These are phyloP conservation scores for Rubroboletus satanas DNA, from an alignment of 768 basidiomycete genomes.

Conservation along the genomic window DNA sequence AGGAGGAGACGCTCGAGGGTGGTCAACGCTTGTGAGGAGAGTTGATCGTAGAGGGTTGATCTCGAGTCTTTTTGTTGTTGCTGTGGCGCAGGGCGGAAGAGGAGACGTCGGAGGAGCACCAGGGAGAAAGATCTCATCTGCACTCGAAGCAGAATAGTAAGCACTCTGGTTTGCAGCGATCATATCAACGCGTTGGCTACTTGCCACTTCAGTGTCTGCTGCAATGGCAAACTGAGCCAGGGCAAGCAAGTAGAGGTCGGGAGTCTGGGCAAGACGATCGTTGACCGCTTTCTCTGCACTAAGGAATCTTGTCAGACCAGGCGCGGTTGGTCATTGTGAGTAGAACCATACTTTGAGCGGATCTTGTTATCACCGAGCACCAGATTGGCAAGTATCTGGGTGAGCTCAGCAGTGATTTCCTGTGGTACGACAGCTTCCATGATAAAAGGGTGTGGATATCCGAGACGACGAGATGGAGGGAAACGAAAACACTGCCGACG, in stretches of 20 bases:
- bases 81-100: slow-evolving; percentile 57
- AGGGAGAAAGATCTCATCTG: slow-evolving; percentile 86
- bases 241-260: slow-evolving; percentile 76
- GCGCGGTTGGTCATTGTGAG: neutral
- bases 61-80: slow-evolving; percentile 36
- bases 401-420: slow-evolving; percentile 72
- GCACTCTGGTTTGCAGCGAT: neutral
- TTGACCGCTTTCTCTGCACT: slow-evolving; percentile 82
- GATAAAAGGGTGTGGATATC: neutral
- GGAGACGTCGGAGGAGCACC: slow-evolving; percentile 72
- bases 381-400: slow-evolving; percentile 81
- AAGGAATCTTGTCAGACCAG: slow-evolving; percentile 8
- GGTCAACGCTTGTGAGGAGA: slow-evolving; percentile 59
- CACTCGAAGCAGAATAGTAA: slow-evolving; percentile 12
- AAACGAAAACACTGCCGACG: neutral
- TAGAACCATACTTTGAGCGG: slow-evolving; percentile 51
- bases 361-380: slow-evolving; percentile 83
- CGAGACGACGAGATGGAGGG: neutral
- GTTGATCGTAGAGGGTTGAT: slow-evolving; percentile 74
- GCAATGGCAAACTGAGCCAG: slow-evolving; percentile 74
- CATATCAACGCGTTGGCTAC: slow-evolving; percentile 26
- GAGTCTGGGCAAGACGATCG: slow-evolving; percentile 71
- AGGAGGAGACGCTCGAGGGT: slow-evolving; percentile 72
- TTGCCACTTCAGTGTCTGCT: slow-evolving; percentile 76
- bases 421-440: slow-evolving; percentile 42